phyloP scores from a whole-genome alignment of 1,139 yeast genomes.

The Candida buenavistaensis region DNA sequence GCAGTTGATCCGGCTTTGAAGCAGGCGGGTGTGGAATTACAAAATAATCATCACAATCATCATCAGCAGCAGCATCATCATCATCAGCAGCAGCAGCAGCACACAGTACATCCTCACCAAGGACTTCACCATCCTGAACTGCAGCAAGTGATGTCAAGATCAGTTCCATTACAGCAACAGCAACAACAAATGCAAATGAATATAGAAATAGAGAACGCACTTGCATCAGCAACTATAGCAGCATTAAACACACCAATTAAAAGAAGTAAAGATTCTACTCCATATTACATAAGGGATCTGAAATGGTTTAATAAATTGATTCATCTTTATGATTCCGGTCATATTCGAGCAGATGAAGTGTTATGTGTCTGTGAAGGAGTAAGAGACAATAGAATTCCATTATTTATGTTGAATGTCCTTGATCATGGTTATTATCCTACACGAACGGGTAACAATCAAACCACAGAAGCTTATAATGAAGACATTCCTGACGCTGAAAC shows the following conservation, averaged over 20 bases:
- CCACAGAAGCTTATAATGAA: constrained; percentile 14
- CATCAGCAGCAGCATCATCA: constrained; percentile 1
- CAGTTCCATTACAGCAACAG: constrained; percentile 1
- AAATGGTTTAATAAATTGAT: constrained; percentile 41
- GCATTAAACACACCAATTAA: constrained; percentile 36
- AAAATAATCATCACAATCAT: constrained; percentile 6
- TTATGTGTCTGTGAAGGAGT: constrained; percentile 40
- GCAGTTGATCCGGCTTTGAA: constrained; percentile 33
- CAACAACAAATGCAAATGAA: constrained; percentile 5
- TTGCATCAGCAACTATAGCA: constrained; percentile 35
- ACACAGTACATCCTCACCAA: neutral
- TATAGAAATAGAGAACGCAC: constrained; percentile 30
- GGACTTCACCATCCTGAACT: neutral
- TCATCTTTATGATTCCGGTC: constrained; percentile 29
- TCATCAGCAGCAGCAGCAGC: constrained; percentile 5
- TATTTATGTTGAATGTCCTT: constrained; percentile 39
- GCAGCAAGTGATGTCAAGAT: constrained; percentile 1
- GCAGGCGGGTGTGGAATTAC: constrained; percentile 17
- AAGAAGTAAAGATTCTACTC: constrained; percentile 23
- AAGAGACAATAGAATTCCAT: constrained; percentile 40
- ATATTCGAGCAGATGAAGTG: constrained; percentile 33
- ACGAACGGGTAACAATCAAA: constrained; percentile 12
- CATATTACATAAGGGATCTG: constrained; percentile 39
- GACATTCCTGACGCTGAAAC: constrained; percentile 34
- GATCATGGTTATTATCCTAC: constrained; percentile 34